These are phyloP conservation scores for Pontederia paniculata DNA, from an alignment of 176 grass and related monocot species.

Conservation along the genomic window DNA sequence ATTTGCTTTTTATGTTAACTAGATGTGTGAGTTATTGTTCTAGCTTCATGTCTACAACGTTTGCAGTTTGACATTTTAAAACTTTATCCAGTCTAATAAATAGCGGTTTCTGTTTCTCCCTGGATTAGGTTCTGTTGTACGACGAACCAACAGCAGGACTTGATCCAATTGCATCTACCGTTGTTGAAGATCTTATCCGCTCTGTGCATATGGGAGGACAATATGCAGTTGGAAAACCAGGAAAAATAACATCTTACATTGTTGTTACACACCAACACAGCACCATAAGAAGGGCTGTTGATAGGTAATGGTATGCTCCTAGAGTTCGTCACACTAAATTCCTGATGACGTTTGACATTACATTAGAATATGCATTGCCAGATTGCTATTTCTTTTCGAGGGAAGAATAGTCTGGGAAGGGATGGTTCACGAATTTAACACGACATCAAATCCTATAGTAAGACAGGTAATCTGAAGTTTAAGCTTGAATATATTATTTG, in stretches of 20 bases:
- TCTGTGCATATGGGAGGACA: conserved; percentile 59
- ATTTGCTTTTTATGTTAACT: no score
- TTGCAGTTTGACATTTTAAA: no score
- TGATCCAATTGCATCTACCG: conserved; percentile 93
- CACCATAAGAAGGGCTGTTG: conserved; percentile 88
- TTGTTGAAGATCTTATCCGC: conserved; percentile 93
- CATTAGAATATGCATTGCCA: conserved; percentile 21
- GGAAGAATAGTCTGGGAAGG: conserved; percentile 95
- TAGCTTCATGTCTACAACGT: no score
- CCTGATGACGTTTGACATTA: not conserved
- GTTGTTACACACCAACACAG: conserved; percentile 99
- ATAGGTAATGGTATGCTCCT: conserved; percentile 33
- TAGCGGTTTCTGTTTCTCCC: not conserved
- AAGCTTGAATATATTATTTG: not conserved
- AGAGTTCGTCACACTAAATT: no score
- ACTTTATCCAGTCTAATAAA: no score
- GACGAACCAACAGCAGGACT: conserved; percentile 96
- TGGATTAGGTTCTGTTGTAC: conserved; percentile 66
- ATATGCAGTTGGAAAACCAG: conserved; percentile 55
- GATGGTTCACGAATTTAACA: conserved; percentile 76
- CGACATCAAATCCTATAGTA: conserved; percentile 77
- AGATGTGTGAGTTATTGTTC: no score
- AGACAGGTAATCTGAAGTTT: conserved; percentile 36
- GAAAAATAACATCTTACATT: conserved; percentile 73
- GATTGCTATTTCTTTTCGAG: conserved; percentile 84